These are phyloP conservation scores for Camillea tinctor DNA, from an alignment of 2,329 filamentous ascomycete species.

Conservation along the genomic window DNA sequence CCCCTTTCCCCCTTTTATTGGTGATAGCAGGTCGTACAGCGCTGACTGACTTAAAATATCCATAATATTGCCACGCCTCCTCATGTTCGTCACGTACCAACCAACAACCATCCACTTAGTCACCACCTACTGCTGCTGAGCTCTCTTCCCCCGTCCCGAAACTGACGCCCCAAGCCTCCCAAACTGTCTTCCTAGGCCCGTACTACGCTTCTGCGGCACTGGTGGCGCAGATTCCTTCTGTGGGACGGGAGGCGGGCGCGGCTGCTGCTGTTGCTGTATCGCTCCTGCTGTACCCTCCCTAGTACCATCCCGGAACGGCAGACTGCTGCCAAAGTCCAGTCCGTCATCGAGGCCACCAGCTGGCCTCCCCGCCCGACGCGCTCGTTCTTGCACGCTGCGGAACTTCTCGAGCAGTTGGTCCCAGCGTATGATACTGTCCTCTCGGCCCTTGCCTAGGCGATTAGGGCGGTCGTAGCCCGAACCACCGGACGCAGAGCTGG, in stretches of 20 bases:
- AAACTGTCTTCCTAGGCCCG: slow-evolving; percentile 66
- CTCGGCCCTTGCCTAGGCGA: slow-evolving; percentile 70
- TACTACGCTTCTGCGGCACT: slow-evolving; percentile 55
- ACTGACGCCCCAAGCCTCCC: slow-evolving; percentile 71
- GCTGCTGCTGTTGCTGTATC: slow-evolving; percentile 29
- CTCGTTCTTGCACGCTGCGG: slow-evolving; percentile 82
- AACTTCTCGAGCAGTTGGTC: slow-evolving; percentile 93
- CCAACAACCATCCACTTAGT: neutral
- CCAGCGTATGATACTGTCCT: slow-evolving; percentile 87
- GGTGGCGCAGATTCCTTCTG: slow-evolving; percentile 48
- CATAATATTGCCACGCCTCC: no score
- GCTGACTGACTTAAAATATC: no score
- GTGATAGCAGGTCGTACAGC: no score
- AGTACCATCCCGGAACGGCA: slow-evolving; percentile 39
- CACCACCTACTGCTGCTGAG: slow-evolving; percentile 29
- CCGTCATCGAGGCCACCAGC: slow-evolving; percentile 51
- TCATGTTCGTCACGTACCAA: neutral
- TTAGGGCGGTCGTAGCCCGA: slow-evolving; percentile 71
- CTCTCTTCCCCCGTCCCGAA: slow-evolving; percentile 59
- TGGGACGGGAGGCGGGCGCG: slow-evolving; percentile 41
- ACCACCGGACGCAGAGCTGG: slow-evolving; percentile 43
- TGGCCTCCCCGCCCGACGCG: slow-evolving; percentile 67
- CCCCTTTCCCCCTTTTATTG: no score
- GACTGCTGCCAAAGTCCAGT: slow-evolving; percentile 39
- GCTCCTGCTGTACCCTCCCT: no score